Percentiles rank a stretch among this genome's conserved stretches.
phyloP scores from a whole-genome alignment of 192 early-diverging fungal genomes.

The Umbelopsis vinacea region DNA sequence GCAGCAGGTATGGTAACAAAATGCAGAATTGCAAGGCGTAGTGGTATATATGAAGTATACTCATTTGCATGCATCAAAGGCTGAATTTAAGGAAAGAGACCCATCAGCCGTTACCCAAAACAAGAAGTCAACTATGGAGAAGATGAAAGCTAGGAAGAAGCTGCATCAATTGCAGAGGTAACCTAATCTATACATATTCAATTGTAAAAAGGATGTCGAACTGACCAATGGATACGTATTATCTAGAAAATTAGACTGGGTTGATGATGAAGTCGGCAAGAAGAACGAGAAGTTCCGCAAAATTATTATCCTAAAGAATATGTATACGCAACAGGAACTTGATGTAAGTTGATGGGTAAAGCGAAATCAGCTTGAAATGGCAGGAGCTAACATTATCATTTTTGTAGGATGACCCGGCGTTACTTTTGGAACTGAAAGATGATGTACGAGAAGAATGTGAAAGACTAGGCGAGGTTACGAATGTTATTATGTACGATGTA shows the following conservation, averaged over 20 bases:
- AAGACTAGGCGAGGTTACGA: conserved; percentile 91
- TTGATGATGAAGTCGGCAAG: conserved; percentile 69
- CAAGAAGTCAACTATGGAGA: conserved; percentile 48
- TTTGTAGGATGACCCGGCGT: conserved; percentile 75
- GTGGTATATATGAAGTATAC: background rate
- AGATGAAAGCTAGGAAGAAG: conserved; percentile 66
- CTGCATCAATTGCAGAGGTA: conserved; percentile 80
- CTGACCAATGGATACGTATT: conserved; percentile 11
- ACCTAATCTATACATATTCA: background rate
- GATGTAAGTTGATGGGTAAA: conserved; percentile 58
- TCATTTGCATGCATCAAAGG: conserved; percentile 48
- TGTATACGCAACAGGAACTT: conserved; percentile 90
- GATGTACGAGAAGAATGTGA: conserved; percentile 95
- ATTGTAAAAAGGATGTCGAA: background rate
- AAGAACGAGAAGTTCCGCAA: conserved; percentile 78
- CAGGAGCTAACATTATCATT: background rate
- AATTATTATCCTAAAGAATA: conserved; percentile 92
- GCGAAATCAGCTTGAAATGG: background rate
- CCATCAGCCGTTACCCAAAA: background rate
- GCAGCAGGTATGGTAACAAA: conserved; percentile 52
- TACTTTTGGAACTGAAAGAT: conserved; percentile 90
- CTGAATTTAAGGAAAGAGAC: conserved; percentile 81
- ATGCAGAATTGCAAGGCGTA: background rate
- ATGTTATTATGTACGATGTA: conserved; percentile 94
- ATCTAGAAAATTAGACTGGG: conserved; percentile 88